Evolutionary conservation across 805 yeast genomes (phyloP), one percentile per base, ranked within the genome.

Genomic region (Metschnikowia colocasiae): DNA sequence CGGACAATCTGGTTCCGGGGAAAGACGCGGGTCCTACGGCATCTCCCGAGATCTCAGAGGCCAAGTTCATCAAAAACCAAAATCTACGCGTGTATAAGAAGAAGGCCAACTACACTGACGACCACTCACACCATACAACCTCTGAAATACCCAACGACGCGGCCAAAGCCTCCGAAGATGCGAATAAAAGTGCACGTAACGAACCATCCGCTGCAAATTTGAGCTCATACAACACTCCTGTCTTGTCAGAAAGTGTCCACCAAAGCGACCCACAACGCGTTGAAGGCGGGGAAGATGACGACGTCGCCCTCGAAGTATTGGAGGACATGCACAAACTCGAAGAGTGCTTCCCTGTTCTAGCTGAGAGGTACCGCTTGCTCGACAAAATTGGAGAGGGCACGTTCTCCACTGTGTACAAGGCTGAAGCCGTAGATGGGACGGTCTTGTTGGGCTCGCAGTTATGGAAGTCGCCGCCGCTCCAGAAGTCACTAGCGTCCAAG

Each of bases 301-400:
- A 77, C 47, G 71, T 80, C 0, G 72, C 83, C 2, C 60, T 70
- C 1, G 83, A 78, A 43, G 76, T 80, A 3, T 63, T 76, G 29
- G 81, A 76, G 50, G 89, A 83, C 53, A 80, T 83, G 76, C 67
- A 70, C 34, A 71, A 70, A 43, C 68, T 83, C 9, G 78, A 77
- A 43, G 69, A 67, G 30, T 73, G 79, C 25, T 83, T 87, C 55
- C 79, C 80, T 2, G 73, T 73, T 0, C 64, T 87, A 31, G 64
- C 74, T 1, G 64, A 71, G 12, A 67, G 76, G 36, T 82, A 75
- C 56, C 63, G 76, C 18, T 58, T 82, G 23, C 64, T 80, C 18
- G 82, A 79, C 51, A 81, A 81, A 56, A 78, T 82, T 44, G 85
- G 86, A 29, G 86, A 82, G 60, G 87, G 87, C 22, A 81, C 87